Percentiles rank a stretch among this genome's conserved stretches.
phyloP scores from a whole-genome alignment of 2,329 filamentous ascomycete genomes.

The Fusarium marasasianum region DNA sequence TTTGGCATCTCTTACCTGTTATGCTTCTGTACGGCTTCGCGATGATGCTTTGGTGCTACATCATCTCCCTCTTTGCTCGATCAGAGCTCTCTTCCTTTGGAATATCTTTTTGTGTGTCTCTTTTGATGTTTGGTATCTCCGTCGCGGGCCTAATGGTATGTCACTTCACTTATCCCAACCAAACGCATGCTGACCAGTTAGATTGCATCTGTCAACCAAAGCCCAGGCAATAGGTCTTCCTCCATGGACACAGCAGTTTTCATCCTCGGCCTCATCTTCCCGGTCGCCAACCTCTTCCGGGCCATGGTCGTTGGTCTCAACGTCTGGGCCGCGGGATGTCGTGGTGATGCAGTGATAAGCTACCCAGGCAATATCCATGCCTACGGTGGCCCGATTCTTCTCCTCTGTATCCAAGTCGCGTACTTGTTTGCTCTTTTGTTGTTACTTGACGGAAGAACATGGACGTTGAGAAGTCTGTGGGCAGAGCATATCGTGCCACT shows the following conservation, averaged over 20 bases:
- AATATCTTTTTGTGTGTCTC: neutral
- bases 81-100: neutral
- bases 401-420: neutral
- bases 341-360: neutral
- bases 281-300: neutral
- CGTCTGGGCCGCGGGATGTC: neutral
- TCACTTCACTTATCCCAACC: rapidly evolving
- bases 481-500: neutral
- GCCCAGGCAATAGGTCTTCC: neutral
- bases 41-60: neutral
- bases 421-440: neutral
- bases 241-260: neutral
- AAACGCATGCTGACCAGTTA: neutral
- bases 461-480: neutral
- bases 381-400: neutral
- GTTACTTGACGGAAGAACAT: neutral
- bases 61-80: neutral
- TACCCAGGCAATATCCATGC: neutral
- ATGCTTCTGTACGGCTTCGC: neutral
- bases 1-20: neutral
- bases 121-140: neutral
- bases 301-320: neutral
- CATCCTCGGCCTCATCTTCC: neutral
- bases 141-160: neutral
- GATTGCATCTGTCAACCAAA: neutral